These are phyloP conservation scores for Alliaria petiolata DNA, from an alignment of 345 rosid genomes.

Conservation along the genomic window DNA sequence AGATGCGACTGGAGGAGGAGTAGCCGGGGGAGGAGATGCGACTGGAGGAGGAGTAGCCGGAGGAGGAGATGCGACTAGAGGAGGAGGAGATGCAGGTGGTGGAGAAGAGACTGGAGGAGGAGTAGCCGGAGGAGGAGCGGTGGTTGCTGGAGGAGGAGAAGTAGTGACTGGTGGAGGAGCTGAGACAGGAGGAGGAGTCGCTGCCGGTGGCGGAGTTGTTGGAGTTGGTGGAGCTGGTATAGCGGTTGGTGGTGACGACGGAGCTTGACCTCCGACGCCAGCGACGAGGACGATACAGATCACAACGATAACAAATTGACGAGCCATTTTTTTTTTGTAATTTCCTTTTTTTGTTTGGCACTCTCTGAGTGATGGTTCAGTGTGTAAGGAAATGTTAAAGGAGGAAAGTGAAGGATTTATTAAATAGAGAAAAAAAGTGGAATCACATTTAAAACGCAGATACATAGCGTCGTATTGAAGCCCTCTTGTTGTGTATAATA, in stretches of 20 bases:
- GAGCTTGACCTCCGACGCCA: slow-evolving; percentile 65
- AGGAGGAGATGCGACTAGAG: slow-evolving; percentile 40
- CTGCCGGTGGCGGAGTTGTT: slow-evolving; percentile 39
- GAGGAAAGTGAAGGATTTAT: slow-evolving; percentile 20
- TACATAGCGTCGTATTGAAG: slow-evolving; percentile 33
- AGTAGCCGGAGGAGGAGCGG: slow-evolving; percentile 40
- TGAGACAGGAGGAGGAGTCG: slow-evolving; percentile 43
- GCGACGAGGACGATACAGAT: slow-evolving; percentile 50
- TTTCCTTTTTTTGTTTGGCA: neutral
- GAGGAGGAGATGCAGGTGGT: slow-evolving; percentile 51
- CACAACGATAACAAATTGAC: slow-evolving; percentile 30
- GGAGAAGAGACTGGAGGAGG: slow-evolving; percentile 47
- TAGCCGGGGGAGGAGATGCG: too few relatives aligned
- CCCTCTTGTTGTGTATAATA: neutral
- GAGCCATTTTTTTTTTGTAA: slow-evolving; percentile 36
- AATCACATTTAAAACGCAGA: slow-evolving; percentile 24
- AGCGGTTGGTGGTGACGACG: slow-evolving; percentile 47
- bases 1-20: too few relatives aligned
- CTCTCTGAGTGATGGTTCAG: neutral
- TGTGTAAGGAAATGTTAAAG: slow-evolving; percentile 1
- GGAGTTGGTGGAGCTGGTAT: slow-evolving; percentile 39
- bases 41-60: slow-evolving; percentile 47
- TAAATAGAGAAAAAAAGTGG: slow-evolving; percentile 12
- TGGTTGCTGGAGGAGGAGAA: slow-evolving; percentile 39
- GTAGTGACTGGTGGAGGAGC: slow-evolving; percentile 39